Percentiles rank a stretch among this genome's conserved stretches.
phyloP scores from a whole-genome alignment of 169 alveolate species.

The Cryptosporidium baileyi region DNA sequence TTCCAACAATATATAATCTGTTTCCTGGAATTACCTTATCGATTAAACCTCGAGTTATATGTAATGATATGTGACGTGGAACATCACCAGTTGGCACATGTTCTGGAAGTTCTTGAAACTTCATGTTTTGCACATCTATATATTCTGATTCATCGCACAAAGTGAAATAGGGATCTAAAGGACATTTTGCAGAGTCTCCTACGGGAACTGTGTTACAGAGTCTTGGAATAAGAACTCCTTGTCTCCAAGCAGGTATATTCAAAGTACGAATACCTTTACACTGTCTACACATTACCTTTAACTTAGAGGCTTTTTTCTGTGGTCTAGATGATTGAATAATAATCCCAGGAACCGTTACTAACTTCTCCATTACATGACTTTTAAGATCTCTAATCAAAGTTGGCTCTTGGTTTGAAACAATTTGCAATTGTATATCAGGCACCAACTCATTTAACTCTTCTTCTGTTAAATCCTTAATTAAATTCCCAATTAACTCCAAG shows the following conservation, averaged over 20 bases:
- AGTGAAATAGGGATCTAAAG: conserved; percentile 90
- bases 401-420: conserved; percentile 80
- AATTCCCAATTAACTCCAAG: conserved; percentile 34
- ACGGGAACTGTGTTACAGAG: conserved; percentile 79
- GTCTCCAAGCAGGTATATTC: conserved; percentile 89
- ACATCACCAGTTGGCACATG: conserved; percentile 95
- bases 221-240: conserved; percentile 80
- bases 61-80: conserved; percentile 82
- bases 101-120: conserved; percentile 99
- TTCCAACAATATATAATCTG: conserved; percentile 94
- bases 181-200: conserved; percentile 82
- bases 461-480: conserved; percentile 4
- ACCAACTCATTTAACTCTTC: conserved; percentile 70
- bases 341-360: conserved; percentile 94
- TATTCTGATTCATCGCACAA: conserved; percentile 93
- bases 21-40: conserved; percentile 95
- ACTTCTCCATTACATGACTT: conserved; percentile 83
- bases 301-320: conserved; percentile 82
- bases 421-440: conserved; percentile 81
- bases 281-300: conserved; percentile 86
- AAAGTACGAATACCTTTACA: conserved; percentile 89
- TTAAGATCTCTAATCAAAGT: conserved; percentile 82
- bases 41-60: conserved; percentile 61
- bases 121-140: conserved; percentile 94
- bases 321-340: conserved; percentile 92